phyloP scores from a whole-genome alignment of 208 protist genomes.

The Leishmania turanica region DNA sequence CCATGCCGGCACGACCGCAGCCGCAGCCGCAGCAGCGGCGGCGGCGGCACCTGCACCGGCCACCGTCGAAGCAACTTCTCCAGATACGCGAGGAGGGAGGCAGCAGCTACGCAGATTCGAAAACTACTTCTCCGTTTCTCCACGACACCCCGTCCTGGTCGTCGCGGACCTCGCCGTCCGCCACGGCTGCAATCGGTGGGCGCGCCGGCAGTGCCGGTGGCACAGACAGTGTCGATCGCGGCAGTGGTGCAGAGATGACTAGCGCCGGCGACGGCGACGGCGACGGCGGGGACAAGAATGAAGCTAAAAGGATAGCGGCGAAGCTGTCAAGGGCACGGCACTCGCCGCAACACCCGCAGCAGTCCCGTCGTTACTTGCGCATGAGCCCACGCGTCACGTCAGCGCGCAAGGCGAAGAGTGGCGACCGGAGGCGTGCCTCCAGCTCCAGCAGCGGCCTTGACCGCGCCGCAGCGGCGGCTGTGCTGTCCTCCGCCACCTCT shows the following conservation, averaged over 20 bases:
- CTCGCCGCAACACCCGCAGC: background rate
- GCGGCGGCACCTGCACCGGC: conserved; percentile 5
- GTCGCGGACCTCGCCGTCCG: background rate
- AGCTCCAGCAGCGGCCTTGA: background rate
- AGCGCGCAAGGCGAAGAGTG: background rate
- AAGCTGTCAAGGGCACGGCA: no score
- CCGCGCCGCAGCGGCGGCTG: background rate
- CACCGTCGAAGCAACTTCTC: conserved; percentile 14
- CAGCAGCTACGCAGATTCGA: background rate
- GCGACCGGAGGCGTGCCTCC: background rate
- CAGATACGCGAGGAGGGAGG: conserved; percentile 11
- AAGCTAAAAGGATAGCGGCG: background rate
- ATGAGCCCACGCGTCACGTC: conserved; percentile 2
- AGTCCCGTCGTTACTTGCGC: background rate
- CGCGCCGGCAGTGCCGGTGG: background rate
- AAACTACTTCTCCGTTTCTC: background rate
- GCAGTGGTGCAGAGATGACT: background rate
- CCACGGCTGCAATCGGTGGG: background rate
- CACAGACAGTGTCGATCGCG: no score
- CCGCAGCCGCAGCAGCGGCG: background rate
- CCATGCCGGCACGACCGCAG: background rate
- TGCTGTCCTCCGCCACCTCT: background rate
- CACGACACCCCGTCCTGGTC: background rate
- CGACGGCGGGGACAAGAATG: background rate
- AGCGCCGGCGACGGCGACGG: background rate